Conservation (phyloP, 495 filamentous ascomycete genomes). For the Darksidea phi region DNA sequence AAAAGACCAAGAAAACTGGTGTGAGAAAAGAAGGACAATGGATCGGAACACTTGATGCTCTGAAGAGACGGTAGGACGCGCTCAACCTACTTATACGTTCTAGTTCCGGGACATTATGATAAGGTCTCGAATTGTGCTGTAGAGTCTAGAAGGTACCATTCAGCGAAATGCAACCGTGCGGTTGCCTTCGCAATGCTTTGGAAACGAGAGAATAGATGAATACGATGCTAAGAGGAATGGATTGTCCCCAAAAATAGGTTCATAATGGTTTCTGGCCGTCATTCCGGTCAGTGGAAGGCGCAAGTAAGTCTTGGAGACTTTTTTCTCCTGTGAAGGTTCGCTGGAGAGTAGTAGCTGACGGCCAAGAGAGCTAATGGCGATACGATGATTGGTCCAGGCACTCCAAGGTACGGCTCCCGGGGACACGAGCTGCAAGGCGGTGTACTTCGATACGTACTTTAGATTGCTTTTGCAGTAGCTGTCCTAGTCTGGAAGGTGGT, state of each 20-base stretch:
- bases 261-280: constrained; percentile 9
- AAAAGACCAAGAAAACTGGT: neutral
- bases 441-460: constrained; percentile 13
- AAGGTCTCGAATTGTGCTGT: neutral
- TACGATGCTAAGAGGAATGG: constrained; percentile 9
- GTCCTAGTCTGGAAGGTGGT: constrained; percentile 3
- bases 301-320: neutral
- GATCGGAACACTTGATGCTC: neutral
- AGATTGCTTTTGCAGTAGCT: constrained; percentile 24
- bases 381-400: constrained; percentile 13
- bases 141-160: neutral
- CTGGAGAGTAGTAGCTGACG: constrained; percentile 23
- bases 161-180: neutral
- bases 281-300: constrained; percentile 16
- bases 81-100: neutral
- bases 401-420: neutral
- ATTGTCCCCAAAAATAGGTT: constrained; percentile 5
- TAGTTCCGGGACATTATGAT: neutral
- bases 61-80: neutral
- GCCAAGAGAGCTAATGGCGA: neutral
- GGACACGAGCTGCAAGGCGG: constrained; percentile 21
- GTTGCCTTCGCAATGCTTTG: neutral
- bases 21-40: constrained; percentile 1
- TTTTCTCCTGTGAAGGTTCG: neutral
- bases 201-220: constrained; percentile 15